Evolutionary conservation across 441 rosid species (phyloP).

Genomic region (Populus hybrid): DNA sequence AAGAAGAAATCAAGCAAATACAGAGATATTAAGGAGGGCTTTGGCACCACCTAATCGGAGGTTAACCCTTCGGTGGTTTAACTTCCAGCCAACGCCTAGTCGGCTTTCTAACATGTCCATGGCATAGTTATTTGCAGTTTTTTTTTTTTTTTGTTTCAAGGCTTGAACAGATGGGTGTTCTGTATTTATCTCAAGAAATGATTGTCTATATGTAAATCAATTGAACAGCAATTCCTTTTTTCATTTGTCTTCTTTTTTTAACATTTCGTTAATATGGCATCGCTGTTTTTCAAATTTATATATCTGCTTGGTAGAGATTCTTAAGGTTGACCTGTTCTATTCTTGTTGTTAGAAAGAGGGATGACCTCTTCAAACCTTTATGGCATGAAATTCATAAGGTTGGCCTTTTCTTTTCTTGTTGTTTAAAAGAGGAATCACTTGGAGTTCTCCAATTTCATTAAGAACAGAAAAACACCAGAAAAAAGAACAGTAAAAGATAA

Average conservation of each 20-base stretch:
- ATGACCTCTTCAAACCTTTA: not conserved
- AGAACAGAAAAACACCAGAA: not conserved
- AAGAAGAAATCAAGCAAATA: slow-evolving; percentile 33
- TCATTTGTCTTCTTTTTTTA: not conserved
- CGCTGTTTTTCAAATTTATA: not conserved
- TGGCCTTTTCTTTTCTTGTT: not conserved
- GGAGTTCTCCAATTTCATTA: not conserved
- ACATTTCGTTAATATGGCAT: not conserved
- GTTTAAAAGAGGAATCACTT: not conserved
- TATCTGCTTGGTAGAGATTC: not conserved
- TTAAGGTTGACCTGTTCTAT: not conserved
- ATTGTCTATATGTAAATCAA: not conserved
- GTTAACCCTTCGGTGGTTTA: slow-evolving; percentile 57
- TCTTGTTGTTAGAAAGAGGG: not conserved
- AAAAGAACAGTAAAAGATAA: not conserved
- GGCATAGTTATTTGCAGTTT: slow-evolving; percentile 22
- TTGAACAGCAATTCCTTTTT: not conserved
- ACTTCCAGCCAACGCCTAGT: slow-evolving; percentile 74
- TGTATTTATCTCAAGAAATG: not conserved
- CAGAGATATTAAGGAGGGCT: slow-evolving; percentile 59
- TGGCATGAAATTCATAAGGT: not conserved
- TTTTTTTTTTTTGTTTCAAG: not conserved
- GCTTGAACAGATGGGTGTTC: not conserved
- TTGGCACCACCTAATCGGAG: slow-evolving; percentile 47
- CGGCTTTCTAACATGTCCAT: slow-evolving; percentile 68